These are phyloP conservation scores for Arthroderma uncinatum DNA, from an alignment of 2,329 filamentous ascomycete genomes.

Conservation along the genomic window DNA sequence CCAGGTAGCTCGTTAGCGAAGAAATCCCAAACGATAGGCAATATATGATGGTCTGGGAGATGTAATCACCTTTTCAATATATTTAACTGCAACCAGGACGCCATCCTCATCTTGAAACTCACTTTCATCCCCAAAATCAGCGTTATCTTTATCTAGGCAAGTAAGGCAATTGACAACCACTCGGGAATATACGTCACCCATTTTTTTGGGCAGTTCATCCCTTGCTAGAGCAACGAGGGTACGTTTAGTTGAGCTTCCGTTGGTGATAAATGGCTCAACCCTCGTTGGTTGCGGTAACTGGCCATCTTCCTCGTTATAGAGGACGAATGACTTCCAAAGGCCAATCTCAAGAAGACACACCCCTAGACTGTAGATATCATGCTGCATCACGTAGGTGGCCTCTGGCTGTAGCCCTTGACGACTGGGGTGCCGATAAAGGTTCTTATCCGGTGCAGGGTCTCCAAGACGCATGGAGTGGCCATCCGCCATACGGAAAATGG, in stretches of 20 bases:
- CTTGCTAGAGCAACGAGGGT: not conserved
- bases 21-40: too few relatives aligned
- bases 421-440: slow-evolving; percentile 40
- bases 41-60: too few relatives aligned
- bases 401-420: slow-evolving; percentile 32
- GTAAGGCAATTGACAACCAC: too few relatives aligned
- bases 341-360: slow-evolving; percentile 43
- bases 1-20: too few relatives aligned
- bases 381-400: slow-evolving; percentile 37
- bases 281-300: not conserved
- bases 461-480: slow-evolving; percentile 23
- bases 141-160: too few relatives aligned
- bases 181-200: slow-evolving; percentile 23
- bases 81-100: slow-evolving; percentile 21
- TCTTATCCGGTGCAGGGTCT: slow-evolving; percentile 26
- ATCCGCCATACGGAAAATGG: slow-evolving; percentile 29
- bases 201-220: slow-evolving; percentile 15
- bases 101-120: slow-evolving; percentile 23
- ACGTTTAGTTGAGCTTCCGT: slow-evolving; percentile 14
- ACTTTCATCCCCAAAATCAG: too few relatives aligned
- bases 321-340: slow-evolving; percentile 31
- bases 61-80: slow-evolving; percentile 23
- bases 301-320: not conserved
- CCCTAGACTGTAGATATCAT: slow-evolving; percentile 44
- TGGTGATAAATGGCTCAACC: not conserved